phyloP scores from a whole-genome alignment of 208 protist genomes.

The Polymyxa betae region DNA sequence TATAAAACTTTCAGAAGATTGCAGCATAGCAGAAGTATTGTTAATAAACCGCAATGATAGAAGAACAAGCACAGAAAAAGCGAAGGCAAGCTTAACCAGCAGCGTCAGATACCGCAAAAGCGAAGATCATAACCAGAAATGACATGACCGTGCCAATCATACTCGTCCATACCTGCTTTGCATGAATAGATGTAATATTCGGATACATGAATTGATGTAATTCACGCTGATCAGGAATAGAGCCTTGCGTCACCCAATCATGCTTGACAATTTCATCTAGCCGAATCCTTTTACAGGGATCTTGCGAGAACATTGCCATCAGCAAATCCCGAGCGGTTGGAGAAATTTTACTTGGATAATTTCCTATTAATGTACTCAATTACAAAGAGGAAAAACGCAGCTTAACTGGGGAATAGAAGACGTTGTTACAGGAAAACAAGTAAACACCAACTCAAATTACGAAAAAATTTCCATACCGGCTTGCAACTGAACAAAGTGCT shows the following conservation, averaged over 20 bases:
- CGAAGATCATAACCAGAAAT: neutral
- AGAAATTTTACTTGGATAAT: neutral
- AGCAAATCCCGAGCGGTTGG: neutral
- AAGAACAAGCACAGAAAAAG: too few species aligned
- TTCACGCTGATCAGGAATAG: neutral
- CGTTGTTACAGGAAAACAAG: neutral
- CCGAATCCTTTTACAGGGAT: neutral
- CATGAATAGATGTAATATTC: neutral
- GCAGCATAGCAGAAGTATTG: too few species aligned
- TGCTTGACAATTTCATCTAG: neutral
- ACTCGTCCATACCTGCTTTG: neutral
- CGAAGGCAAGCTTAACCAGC: too few species aligned
- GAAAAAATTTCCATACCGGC: neutral
- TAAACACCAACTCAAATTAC: too few species aligned
- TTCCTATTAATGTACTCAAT: too few species aligned
- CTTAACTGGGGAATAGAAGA: neutral
- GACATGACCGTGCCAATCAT: neutral
- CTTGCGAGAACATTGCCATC: neutral
- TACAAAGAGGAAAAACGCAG: neutral
- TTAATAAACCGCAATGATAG: too few species aligned
- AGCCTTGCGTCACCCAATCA: neutral
- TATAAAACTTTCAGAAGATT: too few species aligned
- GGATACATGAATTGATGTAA: neutral
- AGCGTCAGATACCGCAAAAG: neutral
- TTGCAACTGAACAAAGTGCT: constrained; percentile 31